Conservation (phyloP, 495 filamentous ascomycete genomes). For the Hyaloscypha hepaticicola region DNA sequence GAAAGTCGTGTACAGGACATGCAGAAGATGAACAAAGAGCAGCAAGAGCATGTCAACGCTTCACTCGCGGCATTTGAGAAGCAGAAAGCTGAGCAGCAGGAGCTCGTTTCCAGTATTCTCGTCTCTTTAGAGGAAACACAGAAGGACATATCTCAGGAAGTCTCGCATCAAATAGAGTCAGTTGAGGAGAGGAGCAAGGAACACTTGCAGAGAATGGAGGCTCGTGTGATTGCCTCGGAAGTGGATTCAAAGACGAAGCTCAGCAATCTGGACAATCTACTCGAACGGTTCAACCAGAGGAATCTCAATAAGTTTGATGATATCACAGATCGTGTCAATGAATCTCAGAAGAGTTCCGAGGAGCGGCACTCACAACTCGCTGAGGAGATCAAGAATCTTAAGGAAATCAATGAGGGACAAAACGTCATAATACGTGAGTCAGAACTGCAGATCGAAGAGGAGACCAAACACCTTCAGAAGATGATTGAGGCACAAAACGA, state of each 20-base stretch:
- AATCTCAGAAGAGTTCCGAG: not conserved
- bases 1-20: not conserved
- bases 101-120: not conserved
- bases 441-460: not conserved
- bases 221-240: not conserved
- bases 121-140: not conserved
- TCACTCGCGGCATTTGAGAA: not conserved
- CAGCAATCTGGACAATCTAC: not conserved
- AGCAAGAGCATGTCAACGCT: not conserved
- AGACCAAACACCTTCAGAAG: not conserved
- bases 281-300: not conserved
- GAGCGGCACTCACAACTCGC: not conserved
- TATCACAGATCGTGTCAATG: not conserved
- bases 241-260: not conserved
- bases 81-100: not conserved
- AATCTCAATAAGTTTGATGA: not conserved
- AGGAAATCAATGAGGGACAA: not conserved
- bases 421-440: not conserved
- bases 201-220: not conserved
- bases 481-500: not conserved
- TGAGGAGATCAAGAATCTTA: not conserved
- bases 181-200: slow-evolving; percentile 2
- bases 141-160: not conserved
- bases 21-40: not conserved
- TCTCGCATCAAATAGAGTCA: not conserved